Evolutionary conservation across 148 eudicot genomes (phyloP).

Genomic region (Vaccinium myrtillus): DNA sequence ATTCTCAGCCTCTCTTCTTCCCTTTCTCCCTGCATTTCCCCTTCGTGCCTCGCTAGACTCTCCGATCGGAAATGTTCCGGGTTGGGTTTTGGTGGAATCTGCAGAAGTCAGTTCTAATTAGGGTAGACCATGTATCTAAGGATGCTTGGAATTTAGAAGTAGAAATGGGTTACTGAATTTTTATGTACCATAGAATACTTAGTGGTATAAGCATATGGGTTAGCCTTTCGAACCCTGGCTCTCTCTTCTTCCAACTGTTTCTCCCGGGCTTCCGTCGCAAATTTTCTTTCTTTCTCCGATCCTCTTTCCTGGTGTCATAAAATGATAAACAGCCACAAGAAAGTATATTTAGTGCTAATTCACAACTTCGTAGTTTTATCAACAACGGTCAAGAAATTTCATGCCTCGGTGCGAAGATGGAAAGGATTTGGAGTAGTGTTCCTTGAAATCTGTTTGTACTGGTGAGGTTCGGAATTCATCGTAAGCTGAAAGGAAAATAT

Average conservation of each 20-base stretch:
- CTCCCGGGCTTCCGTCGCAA: constrained; percentile 55
- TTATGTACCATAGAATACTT: constrained; percentile 81
- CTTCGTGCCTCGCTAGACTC: constrained; percentile 78
- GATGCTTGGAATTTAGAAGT: neutral
- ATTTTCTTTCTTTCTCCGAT: constrained; percentile 67
- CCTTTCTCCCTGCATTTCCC: constrained; percentile 75
- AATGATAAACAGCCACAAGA: neutral
- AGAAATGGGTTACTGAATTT: neutral
- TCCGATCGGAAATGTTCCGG: constrained; percentile 82
- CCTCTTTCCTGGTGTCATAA: constrained; percentile 69
- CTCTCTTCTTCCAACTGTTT: constrained; percentile 77
- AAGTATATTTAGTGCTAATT: neutral
- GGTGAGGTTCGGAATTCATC: constrained; percentile 51
- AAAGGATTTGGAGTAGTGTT: constrained; percentile 79
- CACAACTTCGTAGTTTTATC: neutral
- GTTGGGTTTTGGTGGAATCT: constrained; percentile 89
- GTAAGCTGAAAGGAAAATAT: constrained; percentile 59
- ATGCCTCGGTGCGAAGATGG: constrained; percentile 84
- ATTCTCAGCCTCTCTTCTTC: constrained; percentile 74
- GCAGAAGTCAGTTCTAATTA: constrained; percentile 8
- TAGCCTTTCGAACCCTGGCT: constrained; percentile 80
- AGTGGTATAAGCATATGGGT: constrained; percentile 82
- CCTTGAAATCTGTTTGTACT: constrained; percentile 57
- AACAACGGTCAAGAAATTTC: neutral
- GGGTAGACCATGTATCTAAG: neutral